Evolutionary conservation across 2,329 filamentous ascomycete species (phyloP).

Genomic region (Aspergillaceae sp.): DNA sequence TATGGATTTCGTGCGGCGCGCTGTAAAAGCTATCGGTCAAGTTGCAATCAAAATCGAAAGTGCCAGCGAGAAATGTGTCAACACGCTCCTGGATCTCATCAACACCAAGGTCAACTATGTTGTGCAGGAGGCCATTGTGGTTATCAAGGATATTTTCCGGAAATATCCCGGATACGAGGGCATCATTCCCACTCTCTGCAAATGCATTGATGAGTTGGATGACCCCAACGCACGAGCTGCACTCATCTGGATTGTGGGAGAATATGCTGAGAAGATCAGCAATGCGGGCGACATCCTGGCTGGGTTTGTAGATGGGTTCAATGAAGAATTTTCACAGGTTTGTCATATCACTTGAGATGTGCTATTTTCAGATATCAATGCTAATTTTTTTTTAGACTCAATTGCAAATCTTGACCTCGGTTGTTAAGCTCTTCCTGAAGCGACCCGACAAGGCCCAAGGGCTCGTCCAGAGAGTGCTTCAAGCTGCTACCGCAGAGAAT

Average conservation of each 20-base stretch:
- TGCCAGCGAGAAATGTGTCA: slow-evolving; percentile 91
- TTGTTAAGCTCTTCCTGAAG: slow-evolving; percentile 95
- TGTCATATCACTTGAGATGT: slow-evolving; percentile 16
- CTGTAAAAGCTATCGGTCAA: slow-evolving; percentile 93
- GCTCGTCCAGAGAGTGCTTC: slow-evolving; percentile 88
- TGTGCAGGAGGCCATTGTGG: slow-evolving; percentile 95
- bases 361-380: not conserved
- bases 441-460: slow-evolving; percentile 87
- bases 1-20: slow-evolving; percentile 94
- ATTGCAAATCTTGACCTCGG: slow-evolving; percentile 90
- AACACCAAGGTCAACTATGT: slow-evolving; percentile 98
- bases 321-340: slow-evolving; percentile 92
- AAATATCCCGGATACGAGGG: slow-evolving; percentile 98
- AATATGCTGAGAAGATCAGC: slow-evolving; percentile 98
- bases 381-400: slow-evolving; percentile 61
- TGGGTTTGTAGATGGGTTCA: slow-evolving; percentile 87
- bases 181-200: slow-evolving; percentile 90
- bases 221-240: slow-evolving; percentile 85
- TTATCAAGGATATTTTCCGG: slow-evolving; percentile 96
- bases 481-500: slow-evolving; percentile 84
- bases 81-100: slow-evolving; percentile 85
- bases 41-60: slow-evolving; percentile 97
- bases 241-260: slow-evolving; percentile 96
- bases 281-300: slow-evolving; percentile 93
- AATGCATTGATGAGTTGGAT: slow-evolving; percentile 94